Evolutionary conservation across 257 asterid genomes (phyloP).

Genomic region (Solanum medicagineum): DNA sequence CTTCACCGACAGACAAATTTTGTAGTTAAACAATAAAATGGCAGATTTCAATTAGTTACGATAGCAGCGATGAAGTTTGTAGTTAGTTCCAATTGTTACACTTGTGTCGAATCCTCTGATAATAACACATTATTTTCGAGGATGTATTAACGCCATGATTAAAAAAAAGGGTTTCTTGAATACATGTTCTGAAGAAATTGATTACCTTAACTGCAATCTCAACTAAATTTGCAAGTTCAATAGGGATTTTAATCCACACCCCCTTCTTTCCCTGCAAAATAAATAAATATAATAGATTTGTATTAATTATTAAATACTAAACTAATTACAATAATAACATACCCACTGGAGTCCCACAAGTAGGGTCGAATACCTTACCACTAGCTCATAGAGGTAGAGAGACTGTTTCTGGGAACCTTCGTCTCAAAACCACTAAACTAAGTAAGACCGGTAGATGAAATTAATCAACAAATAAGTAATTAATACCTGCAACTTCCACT

Average conservation of each 20-base stretch:
- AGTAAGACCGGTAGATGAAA: background rate
- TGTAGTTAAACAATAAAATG: too few species aligned
- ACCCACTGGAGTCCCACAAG: too few species aligned
- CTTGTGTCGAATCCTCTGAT: background rate
- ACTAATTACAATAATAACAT: too few species aligned
- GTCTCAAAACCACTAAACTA: background rate
- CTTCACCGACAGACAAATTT: background rate
- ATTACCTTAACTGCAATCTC: constrained; percentile 55
- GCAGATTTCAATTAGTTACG: too few species aligned
- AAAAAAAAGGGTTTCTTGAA: background rate
- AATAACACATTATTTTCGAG: background rate
- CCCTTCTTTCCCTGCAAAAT: constrained; percentile 65
- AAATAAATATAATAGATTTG: background rate
- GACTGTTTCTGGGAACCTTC: too few species aligned
- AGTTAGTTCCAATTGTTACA: background rate
- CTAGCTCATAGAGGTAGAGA: too few species aligned
- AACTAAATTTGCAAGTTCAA: constrained; percentile 44
- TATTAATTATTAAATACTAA: background rate
- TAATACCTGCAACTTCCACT: constrained; percentile 62
- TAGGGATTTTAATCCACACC: constrained; percentile 63
- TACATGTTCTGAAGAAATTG: background rate
- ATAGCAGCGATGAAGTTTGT: too few species aligned
- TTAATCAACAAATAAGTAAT: background rate
- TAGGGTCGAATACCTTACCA: too few species aligned
- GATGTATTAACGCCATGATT: background rate